A percentile compares a stretch with the other conserved stretches of the same genome.
Evolutionary conservation across 495 filamentous ascomycete species (phyloP).

Genomic region (Trichoderma orchidacearum): DNA sequence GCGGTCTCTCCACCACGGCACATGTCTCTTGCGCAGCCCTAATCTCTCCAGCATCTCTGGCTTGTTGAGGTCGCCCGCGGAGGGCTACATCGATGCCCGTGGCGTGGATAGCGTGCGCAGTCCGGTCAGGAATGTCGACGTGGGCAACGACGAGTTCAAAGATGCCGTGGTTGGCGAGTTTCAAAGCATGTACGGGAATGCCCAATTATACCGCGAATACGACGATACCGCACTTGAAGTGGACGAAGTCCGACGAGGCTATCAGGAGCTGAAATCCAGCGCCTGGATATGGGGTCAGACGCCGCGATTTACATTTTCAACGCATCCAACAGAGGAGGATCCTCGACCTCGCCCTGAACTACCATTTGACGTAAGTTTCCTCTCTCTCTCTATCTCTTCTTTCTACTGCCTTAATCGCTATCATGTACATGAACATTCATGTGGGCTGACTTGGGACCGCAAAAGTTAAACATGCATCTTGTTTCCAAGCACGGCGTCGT

Average conservation of each 20-base stretch:
- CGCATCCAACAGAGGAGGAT: slow-evolving; percentile 38
- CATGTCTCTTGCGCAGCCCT: slow-evolving; percentile 61
- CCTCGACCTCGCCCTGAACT: slow-evolving; percentile 34
- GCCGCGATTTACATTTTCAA: slow-evolving; percentile 63
- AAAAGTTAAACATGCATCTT: not conserved
- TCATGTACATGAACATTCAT: too few species aligned
- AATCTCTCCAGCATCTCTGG: slow-evolving; percentile 51
- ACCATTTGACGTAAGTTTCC: slow-evolving; percentile 15
- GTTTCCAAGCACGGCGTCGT: not conserved
- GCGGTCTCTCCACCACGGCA: slow-evolving; percentile 81
- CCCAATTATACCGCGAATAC: slow-evolving; percentile 26
- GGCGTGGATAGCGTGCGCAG: slow-evolving; percentile 92
- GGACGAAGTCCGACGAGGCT: slow-evolving; percentile 9
- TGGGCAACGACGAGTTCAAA: slow-evolving; percentile 35
- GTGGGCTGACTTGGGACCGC: not conserved
- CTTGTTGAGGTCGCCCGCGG: slow-evolving; percentile 60
- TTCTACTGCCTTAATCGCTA: not conserved
- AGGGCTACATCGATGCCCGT: slow-evolving; percentile 58
- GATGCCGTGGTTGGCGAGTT: slow-evolving; percentile 38
- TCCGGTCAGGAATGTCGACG: slow-evolving; percentile 60
- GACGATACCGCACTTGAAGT: slow-evolving; percentile 25
- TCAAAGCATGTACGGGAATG: slow-evolving; percentile 35
- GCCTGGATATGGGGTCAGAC: slow-evolving; percentile 79
- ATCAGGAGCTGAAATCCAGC: slow-evolving; percentile 48
- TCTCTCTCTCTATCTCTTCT: not conserved